Evolutionary conservation across 2,329 filamentous ascomycete species (phyloP), one percentile per base, ranked within the genome.

Genomic region (Sclerotinia spermophila): DNA sequence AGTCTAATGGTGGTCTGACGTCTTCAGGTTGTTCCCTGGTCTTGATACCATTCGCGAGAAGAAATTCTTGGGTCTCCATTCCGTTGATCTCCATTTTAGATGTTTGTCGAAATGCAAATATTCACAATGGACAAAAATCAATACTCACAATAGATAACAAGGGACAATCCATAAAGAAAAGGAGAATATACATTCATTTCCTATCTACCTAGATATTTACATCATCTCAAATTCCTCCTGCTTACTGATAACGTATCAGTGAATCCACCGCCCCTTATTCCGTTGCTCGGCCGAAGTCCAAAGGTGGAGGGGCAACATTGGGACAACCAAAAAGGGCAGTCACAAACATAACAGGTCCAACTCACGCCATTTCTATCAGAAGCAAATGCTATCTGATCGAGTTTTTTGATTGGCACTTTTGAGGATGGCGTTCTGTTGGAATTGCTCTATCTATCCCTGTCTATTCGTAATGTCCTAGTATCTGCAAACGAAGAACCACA

Each of bases 1-100:
- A 84, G 80, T 97, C 91, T 75, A 89, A 82, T 8, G 94, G 93
- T 71, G 77, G 73, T 64, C 76, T 74, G 6, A 73, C 73, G 21
- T 69, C 72, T 21, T 70, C 62, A 4, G 56, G 58, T 48, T 64
- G 35, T 17, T 27, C 11, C 35, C 69, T 15, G 72, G 72, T 53
- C 73, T 70, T 11, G 48, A 35, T 65, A 42, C 61, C 59, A 40
- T 72, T 73, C 35, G 45, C 45, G 6, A 40, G 24, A 40, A 42
- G 45, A 27, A 53, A 42, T 24, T 66, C 62, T 5, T n/a, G 27
- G 17, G 33, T 51, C 27, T 53, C 33, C n/a, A n/a, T 53, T 53
- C 17, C 19, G 8, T n/a, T 21, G 59, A 11, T 45, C 30, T 30
- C 48, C 62, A 66, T 65, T 38, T 48, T 65, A 15, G 27, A 24